Evolutionary conservation across 2,329 filamentous ascomycete species (phyloP).

Genomic region (Clarireedia paspali): DNA sequence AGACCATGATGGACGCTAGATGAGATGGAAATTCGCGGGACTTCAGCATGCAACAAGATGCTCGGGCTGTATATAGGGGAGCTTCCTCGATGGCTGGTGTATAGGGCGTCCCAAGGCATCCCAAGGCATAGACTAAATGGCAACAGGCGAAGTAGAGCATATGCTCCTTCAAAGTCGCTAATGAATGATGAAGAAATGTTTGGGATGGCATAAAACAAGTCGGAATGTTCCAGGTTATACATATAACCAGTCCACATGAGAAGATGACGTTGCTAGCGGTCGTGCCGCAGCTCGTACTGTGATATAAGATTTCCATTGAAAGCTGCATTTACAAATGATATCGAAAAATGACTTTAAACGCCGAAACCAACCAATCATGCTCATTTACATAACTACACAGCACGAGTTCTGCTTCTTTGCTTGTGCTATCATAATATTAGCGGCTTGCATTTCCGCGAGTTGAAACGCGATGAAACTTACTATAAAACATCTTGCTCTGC

Average conservation of each 20-base stretch:
- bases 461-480: constrained; percentile 36
- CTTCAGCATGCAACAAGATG: neutral
- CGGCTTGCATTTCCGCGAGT: neutral
- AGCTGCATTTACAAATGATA: constrained; percentile 6
- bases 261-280: neutral
- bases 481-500: constrained; percentile 98
- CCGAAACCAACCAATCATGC: constrained; percentile 10
- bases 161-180: constrained; percentile 10
- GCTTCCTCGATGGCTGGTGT: neutral
- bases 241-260: too few relatives aligned
- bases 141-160: constrained; percentile 10
- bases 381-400: constrained; percentile 58
- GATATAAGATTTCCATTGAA: neutral
- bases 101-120: neutral
- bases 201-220: neutral
- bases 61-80: constrained; percentile 1
- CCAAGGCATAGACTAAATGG: neutral
- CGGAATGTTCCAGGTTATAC: neutral
- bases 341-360: constrained; percentile 11
- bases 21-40: neutral
- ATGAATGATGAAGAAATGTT: constrained; percentile 3
- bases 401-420: constrained; percentile 78
- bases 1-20: neutral
- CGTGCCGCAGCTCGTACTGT: constrained; percentile 4
- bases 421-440: constrained; percentile 37